phyloP scores from a whole-genome alignment of 352 stramenopile genomes.

The Phytophthora multivora region DNA sequence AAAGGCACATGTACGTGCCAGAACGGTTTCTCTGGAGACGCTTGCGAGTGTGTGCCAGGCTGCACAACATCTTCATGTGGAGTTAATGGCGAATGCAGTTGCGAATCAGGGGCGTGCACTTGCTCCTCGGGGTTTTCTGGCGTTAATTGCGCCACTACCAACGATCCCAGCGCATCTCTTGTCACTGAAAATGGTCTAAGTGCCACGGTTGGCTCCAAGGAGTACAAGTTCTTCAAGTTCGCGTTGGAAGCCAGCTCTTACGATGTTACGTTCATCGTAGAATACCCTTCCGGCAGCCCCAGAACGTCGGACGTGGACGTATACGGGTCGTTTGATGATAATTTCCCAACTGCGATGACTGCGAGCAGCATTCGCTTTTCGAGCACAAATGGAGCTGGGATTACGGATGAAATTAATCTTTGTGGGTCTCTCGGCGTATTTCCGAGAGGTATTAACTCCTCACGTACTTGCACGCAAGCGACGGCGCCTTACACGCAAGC shows the following conservation, averaged over 20 bases:
- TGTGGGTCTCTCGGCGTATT: conserved; percentile 72
- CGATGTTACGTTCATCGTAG: conserved; percentile 67
- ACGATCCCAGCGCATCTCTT: conserved; percentile 25
- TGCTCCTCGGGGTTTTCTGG: conserved; percentile 55
- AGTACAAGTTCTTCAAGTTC: conserved; percentile 79
- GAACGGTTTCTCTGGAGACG: conserved; percentile 62
- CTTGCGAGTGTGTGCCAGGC: conserved; percentile 74
- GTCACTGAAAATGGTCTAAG: conserved; percentile 38
- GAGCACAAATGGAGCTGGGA: conserved; percentile 50
- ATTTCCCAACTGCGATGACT: conserved; percentile 56
- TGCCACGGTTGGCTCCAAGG: conserved; percentile 44
- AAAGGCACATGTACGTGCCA: conserved; percentile 55
- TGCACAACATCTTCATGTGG: conserved; percentile 53
- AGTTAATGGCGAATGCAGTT: conserved; percentile 58
- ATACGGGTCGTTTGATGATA: conserved; percentile 76
- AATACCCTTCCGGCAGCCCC: conserved; percentile 28
- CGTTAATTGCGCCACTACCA: conserved; percentile 32
- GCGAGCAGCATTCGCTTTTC: conserved; percentile 49
- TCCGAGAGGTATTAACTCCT: conserved; percentile 61
- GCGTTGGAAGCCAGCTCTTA: conserved; percentile 62
- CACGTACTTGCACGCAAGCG: conserved; percentile 56
- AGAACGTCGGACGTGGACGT: conserved; percentile 56
- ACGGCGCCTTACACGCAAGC: conserved; percentile 57
- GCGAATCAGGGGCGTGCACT: conserved; percentile 61
- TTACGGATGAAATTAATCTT: conserved; percentile 64